Evolutionary conservation across 495 filamentous ascomycete species (phyloP), one percentile per base, ranked within the genome.

Genomic region (Hypoxylon rickii): DNA sequence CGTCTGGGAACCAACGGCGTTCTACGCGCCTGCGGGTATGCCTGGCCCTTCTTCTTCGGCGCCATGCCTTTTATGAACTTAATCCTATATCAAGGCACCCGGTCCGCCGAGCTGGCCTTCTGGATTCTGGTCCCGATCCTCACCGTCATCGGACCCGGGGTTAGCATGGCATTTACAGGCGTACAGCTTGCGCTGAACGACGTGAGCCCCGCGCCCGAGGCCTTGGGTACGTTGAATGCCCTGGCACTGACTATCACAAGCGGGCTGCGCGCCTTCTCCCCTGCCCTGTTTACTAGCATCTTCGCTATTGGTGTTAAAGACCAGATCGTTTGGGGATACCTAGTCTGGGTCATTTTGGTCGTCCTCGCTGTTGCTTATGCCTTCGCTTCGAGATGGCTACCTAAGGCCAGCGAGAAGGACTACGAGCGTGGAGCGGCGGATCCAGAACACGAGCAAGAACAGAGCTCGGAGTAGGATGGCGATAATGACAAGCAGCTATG

Each of bases 111-210:
- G 0, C 68, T 61, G 0, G 44, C 63, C 0, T 89, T 90, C 57
- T 89, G 84, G 85, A 55, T 81, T n/a, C 31, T 79, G 0, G 65
- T 70, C 0, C 76, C 78, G 1, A 19, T 61, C 0, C 8, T 69
- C 6, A 51, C 81, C 20, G 66, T 72, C 1, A 13, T 81, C 1
- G 83, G 83, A 0, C 76, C 78, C 15, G 85, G 84, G 12, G 80
- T 89, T 0, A 79, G 77, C 34, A 89, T 90, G 85, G 76, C 79
- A 2, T 89, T 88, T 58, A 88, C 86, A 12, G 82, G 76, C 5
- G 75, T 82, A 17, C 86, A 89, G 73, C 80, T 89, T 17, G 82
- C 80, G 24, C 53, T 90, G 19, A 90, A 89, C 70, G 83, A 88
- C 50, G 79, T 86, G 10, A 75, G 83, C 11, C 87, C 87, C 0